phyloP scores from a whole-genome alignment of 176 grass and related monocot genomes.

The Juncus effusus region DNA sequence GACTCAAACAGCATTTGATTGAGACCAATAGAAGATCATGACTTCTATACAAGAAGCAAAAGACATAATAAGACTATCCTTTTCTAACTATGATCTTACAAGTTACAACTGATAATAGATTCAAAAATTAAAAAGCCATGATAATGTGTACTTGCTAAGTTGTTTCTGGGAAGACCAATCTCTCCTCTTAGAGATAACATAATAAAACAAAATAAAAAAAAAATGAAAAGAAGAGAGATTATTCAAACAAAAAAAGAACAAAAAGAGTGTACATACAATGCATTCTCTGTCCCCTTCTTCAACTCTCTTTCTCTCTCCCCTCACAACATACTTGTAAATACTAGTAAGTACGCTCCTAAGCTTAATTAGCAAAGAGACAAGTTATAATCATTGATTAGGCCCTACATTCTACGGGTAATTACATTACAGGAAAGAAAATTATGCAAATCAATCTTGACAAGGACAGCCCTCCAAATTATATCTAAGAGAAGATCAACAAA shows the following conservation, averaged over 20 bases:
- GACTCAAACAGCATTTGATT: no score
- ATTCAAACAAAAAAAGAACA: not conserved
- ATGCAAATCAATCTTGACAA: not conserved
- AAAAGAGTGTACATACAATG: not conserved
- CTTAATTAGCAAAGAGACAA: slow-evolving; percentile 19
- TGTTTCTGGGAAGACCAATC: no score
- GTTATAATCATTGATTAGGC: slow-evolving; percentile 20
- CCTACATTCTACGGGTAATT: slow-evolving; percentile 13
- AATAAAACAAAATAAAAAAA: slow-evolving; percentile 5
- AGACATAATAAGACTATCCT: not conserved
- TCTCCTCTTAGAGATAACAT: not conserved
- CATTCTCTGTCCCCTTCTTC: not conserved
- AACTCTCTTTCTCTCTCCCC: not conserved
- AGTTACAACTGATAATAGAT: not conserved
- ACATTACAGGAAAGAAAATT: not conserved
- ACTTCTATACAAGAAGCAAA: slow-evolving; percentile 1
- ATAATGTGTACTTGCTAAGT: no score
- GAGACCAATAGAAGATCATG: not conserved
- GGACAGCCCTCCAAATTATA: not conserved
- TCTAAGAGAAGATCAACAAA: no score
- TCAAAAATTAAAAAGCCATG: not conserved
- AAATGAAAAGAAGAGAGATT: not conserved
- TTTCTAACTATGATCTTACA: not conserved
- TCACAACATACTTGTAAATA: slow-evolving; percentile 11
- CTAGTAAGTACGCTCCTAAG: slow-evolving; percentile 11